phyloP scores from a whole-genome alignment of 2,329 filamentous ascomycete species.

The Fusarium odoratissimum region DNA sequence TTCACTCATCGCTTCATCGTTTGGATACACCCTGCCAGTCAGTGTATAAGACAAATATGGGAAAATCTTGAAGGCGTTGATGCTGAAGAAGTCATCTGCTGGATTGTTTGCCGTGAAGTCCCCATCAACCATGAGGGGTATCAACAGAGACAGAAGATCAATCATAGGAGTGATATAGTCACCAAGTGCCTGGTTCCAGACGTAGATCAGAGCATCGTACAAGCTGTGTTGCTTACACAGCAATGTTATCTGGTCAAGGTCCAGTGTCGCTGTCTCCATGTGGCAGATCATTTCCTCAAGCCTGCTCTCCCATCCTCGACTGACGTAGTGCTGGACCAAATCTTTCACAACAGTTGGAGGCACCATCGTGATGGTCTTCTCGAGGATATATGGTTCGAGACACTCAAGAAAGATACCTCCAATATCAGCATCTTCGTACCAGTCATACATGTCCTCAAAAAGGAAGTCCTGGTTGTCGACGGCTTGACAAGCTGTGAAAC shows the following conservation, averaged over 20 bases:
- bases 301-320: constrained; percentile 77
- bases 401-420: constrained; percentile 86
- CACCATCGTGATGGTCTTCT: constrained; percentile 77
- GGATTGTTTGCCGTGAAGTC: constrained; percentile 65
- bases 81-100: constrained; percentile 70
- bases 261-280: constrained; percentile 89
- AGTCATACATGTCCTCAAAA: constrained; percentile 90
- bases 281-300: constrained; percentile 96
- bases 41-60: constrained; percentile 93
- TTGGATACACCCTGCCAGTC: constrained; percentile 92
- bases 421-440: constrained; percentile 81
- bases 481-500: constrained; percentile 83
- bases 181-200: constrained; percentile 91
- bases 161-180: constrained; percentile 94
- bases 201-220: constrained; percentile 95
- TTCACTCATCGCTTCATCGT: constrained; percentile 79
- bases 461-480: constrained; percentile 85
- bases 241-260: constrained; percentile 90
- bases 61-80: constrained; percentile 89
- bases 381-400: constrained; percentile 88
- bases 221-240: constrained; percentile 92
- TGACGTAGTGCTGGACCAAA: constrained; percentile 83
- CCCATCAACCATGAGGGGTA: constrained; percentile 67
- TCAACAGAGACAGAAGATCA: constrained; percentile 79
- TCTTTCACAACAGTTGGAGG: constrained; percentile 89